phyloP scores from a whole-genome alignment of 2,329 filamentous ascomycete genomes.

The Cyclaneusma minus region DNA sequence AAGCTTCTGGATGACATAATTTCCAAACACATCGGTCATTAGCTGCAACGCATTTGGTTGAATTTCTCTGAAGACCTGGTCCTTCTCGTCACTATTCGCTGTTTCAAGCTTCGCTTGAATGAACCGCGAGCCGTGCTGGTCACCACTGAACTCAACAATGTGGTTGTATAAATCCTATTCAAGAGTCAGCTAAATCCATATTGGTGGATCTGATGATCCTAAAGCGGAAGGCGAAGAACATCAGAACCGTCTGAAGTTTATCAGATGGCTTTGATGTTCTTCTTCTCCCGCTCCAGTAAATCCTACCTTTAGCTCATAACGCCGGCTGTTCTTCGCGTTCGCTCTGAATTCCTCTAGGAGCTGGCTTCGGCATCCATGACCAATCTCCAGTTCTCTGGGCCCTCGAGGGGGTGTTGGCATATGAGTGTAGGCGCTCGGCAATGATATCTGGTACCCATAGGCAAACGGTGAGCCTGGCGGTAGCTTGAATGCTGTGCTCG shows the following conservation, averaged over 20 bases:
- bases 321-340: slow-evolving; percentile 54
- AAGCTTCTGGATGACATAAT: slow-evolving; percentile 96
- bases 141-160: slow-evolving; percentile 87
- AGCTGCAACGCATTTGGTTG: slow-evolving; percentile 69
- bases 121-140: slow-evolving; percentile 89
- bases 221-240: neutral
- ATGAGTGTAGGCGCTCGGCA: slow-evolving; percentile 12
- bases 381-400: slow-evolving; percentile 19
- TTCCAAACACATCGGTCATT: slow-evolving; percentile 94
- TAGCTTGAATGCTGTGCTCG: slow-evolving; percentile 11
- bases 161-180: slow-evolving; percentile 67
- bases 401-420: slow-evolving; percentile 13
- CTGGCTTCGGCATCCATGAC: slow-evolving; percentile 46
- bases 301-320: slow-evolving; percentile 61
- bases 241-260: neutral
- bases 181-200: slow-evolving; percentile 5
- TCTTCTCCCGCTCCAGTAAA: neutral
- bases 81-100: slow-evolving; percentile 92
- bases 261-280: neutral
- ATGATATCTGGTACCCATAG: slow-evolving; percentile 20
- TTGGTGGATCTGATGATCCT: slow-evolving; percentile 1
- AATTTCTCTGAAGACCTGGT: slow-evolving; percentile 78
- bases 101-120: slow-evolving; percentile 86
- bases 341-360: slow-evolving; percentile 68
- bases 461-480: slow-evolving; percentile 19